phyloP scores from a whole-genome alignment of 192 early-diverging fungal genomes.

The Chytriomyces sp. region DNA sequence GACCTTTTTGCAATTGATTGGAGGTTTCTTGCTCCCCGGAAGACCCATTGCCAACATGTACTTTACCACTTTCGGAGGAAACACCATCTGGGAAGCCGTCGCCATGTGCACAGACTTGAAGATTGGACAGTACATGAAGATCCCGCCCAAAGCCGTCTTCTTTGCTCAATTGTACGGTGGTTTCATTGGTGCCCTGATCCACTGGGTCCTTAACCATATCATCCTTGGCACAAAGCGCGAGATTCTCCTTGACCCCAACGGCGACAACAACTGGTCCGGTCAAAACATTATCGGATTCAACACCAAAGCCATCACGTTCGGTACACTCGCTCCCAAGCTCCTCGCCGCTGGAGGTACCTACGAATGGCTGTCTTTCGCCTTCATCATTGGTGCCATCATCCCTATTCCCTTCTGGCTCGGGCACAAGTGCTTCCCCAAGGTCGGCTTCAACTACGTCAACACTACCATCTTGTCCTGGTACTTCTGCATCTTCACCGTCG shows the following conservation, averaged over 20 bases:
- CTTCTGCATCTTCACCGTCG: constrained; percentile 51
- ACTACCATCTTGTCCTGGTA: constrained; percentile 67
- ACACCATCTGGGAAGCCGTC: constrained; percentile 66
- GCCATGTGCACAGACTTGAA: constrained; percentile 63
- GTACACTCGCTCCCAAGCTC: constrained; percentile 60
- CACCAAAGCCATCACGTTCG: constrained; percentile 80
- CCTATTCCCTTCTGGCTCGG: constrained; percentile 74
- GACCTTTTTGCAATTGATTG: constrained; percentile 11
- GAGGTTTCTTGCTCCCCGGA: constrained; percentile 49
- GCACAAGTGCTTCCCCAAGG: constrained; percentile 63
- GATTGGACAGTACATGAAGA: constrained; percentile 32
- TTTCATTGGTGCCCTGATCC: constrained; percentile 49
- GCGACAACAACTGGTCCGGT: constrained; percentile 70
- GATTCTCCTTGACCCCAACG: constrained; percentile 30
- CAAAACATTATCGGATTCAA: constrained; percentile 66
- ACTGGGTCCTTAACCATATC: constrained; percentile 21
- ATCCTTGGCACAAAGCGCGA: constrained; percentile 9
- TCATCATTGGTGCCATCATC: constrained; percentile 54
- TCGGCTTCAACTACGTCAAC: constrained; percentile 72
- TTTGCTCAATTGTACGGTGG: constrained; percentile 73
- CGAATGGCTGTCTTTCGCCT: constrained; percentile 45
- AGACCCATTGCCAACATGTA: constrained; percentile 70
- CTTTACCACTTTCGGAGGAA: constrained; percentile 71
- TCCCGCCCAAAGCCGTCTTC: constrained; percentile 76
- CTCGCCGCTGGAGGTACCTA: constrained; percentile 69